These are phyloP conservation scores for Leccinum ochraceum DNA, from an alignment of 768 basidiomycete species.

Conservation along the genomic window DNA sequence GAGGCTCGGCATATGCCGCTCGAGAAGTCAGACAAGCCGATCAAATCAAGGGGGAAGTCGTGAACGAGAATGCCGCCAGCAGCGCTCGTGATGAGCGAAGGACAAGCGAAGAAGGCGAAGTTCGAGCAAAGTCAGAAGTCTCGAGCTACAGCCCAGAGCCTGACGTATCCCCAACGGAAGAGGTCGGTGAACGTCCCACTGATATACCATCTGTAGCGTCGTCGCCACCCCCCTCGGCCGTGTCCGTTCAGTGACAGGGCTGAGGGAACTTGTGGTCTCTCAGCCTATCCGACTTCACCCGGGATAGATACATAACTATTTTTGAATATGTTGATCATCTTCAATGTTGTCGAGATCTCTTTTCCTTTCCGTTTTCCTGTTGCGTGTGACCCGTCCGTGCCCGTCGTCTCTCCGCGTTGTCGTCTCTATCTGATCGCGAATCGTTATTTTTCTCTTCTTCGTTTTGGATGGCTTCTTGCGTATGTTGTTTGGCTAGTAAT, in stretches of 20 bases:
- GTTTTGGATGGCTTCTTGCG: constrained; percentile 22
- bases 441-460: constrained; percentile 1
- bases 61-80: constrained; percentile 13
- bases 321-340: constrained; percentile 38
- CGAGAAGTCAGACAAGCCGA: constrained; percentile 24
- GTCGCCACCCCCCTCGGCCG: constrained; percentile 33
- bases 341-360: constrained; percentile 25
- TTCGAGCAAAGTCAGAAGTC: constrained; percentile 18
- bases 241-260: constrained; percentile 27
- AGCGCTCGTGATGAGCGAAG: constrained; percentile 16
- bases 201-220: constrained; percentile 31
- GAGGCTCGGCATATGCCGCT: constrained; percentile 25
- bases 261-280: constrained; percentile 2
- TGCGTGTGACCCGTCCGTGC: constrained; percentile 18
- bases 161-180: constrained; percentile 24
- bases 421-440: constrained; percentile 10
- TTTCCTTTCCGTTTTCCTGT: constrained; percentile 1
- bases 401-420: constrained; percentile 10
- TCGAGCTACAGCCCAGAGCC: constrained; percentile 21
- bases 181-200: constrained; percentile 18
- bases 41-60: constrained; percentile 24
- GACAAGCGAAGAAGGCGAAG: constrained; percentile 8
- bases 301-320: constrained; percentile 32
- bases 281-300: constrained; percentile 10
- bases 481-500: constrained; percentile 22